Percentiles rank a stretch among this genome's conserved stretches.
phyloP scores from a whole-genome alignment of 2,329 filamentous ascomycete genomes.

The Cercospora sp. region DNA sequence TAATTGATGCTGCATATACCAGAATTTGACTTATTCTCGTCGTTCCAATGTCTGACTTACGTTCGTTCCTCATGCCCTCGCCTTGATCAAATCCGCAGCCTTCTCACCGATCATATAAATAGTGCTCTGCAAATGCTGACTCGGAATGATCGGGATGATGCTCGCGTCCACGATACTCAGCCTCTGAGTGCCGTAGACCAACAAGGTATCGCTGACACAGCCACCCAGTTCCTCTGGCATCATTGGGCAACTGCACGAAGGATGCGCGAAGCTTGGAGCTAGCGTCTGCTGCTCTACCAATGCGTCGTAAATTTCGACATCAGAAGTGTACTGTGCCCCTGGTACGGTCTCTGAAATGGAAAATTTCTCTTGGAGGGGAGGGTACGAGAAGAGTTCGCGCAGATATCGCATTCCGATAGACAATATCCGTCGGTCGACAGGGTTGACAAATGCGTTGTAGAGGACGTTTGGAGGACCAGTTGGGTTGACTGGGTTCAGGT shows the following conservation, averaged over 20 bases:
- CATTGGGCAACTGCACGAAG: constrained; percentile 33
- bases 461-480: constrained; percentile 30
- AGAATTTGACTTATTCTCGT: no score
- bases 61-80: not conserved
- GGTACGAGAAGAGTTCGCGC: constrained; percentile 9
- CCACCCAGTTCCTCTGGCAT: constrained; percentile 40
- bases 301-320: constrained; percentile 19
- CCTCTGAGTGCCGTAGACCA: constrained; percentile 29
- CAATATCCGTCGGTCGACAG: constrained; percentile 16
- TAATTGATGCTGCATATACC: no score
- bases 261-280: constrained; percentile 23
- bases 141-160: constrained; percentile 33
- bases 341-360: constrained; percentile 6
- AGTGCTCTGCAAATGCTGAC: constrained; percentile 33
- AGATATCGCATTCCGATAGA: constrained; percentile 1
- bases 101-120: constrained; percentile 37
- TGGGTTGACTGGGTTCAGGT: constrained; percentile 28
- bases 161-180: constrained; percentile 35
- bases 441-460: constrained; percentile 30
- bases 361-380: constrained; percentile 14
- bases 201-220: constrained; percentile 32
- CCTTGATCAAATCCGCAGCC: constrained; percentile 31
- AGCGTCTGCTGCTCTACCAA: constrained; percentile 15
- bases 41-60: not conserved
- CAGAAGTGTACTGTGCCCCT: constrained; percentile 11